Evolutionary conservation across 345 rosid genomes (phyloP), one percentile per base, ranked within the genome.

Genomic region (Salix udensis): DNA sequence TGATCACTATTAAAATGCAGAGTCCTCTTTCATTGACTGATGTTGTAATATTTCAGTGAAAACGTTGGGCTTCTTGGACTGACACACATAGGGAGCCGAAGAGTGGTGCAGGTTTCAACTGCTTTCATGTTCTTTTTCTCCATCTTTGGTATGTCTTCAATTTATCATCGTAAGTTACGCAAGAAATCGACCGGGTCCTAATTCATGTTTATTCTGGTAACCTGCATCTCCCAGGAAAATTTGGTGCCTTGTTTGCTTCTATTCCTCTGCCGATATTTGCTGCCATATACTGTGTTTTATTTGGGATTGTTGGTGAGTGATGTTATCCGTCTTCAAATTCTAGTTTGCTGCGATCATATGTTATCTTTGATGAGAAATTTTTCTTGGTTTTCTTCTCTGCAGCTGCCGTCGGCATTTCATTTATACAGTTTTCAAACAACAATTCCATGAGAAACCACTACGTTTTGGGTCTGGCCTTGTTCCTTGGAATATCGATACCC

Each of bases 61-160:
- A 96, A 96, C 78, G 94, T 93, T 7, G 98, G 99, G 82, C 96
- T 96, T 44, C 94, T 93, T 44, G 98, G 97, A 78, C 86, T 92
- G 18, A 96, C 98, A 5, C 88, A 78, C 77, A 89, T 93, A 74
- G 99, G 99, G 70, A 96, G 99, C 89, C 88, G 99, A 85, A 86
- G 99, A 81, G 98, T 88, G 65, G 93, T 96, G 79, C 98, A 96
- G 85, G 80, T 96, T 68, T 92, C 99, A 46, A 92, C 99, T 71
- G 96, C 78, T 71, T 96, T 96, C 91, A 93, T 96, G 99, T 84
- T 96, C 78, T 96, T 96, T 80, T 93, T 93, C 94, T 90, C 99
- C 77, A 88, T 96, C 84, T 96, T 96, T 77, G 99, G 99, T 96
- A 72, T 36, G 92, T 81, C 16, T 74, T 75, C 23, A 42, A 26